Evolutionary conservation across 306 rosid genomes (phyloP).

Genomic region (Biancaea sappan): DNA sequence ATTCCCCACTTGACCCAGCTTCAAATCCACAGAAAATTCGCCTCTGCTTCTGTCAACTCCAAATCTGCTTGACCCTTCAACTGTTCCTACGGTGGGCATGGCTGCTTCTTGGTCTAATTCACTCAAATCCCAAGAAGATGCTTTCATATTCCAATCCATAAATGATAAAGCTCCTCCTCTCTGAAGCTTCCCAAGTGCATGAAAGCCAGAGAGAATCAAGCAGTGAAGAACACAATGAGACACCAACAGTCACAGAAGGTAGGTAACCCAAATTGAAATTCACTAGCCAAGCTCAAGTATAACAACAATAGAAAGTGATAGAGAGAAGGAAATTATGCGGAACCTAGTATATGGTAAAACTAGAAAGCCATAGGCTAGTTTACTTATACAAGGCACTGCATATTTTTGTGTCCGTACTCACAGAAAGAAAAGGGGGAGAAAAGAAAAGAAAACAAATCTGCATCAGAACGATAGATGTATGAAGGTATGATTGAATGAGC

Average conservation of each 20-base stretch:
- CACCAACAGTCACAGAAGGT: conserved; percentile 13
- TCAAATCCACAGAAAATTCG: conserved; percentile 83
- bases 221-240: conserved; percentile 14
- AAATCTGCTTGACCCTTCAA: conserved; percentile 54
- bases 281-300: conserved; percentile 15
- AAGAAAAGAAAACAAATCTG: too few species aligned
- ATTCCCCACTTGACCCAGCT: conserved; percentile 74
- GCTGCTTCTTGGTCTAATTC: conserved; percentile 58
- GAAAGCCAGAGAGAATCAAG: conserved; percentile 22
- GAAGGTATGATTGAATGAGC: conserved; percentile 27
- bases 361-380: conserved; percentile 21
- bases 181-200: conserved; percentile 24
- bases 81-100: conserved; percentile 47
- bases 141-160: conserved; percentile 88
- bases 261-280: conserved; percentile 11
- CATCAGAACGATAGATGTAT: conserved; percentile 26
- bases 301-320: conserved; percentile 13
- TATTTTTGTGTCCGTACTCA: conserved; percentile 38
- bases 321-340: conserved; percentile 10
- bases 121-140: conserved; percentile 62
- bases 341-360: neutral
- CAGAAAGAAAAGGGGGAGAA: neutral
- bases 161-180: conserved; percentile 37
- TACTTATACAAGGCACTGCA: conserved; percentile 11
- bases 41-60: conserved; percentile 48